Conservation (phyloP, 352 stramenopile species). For the Albugo candida region DNA sequence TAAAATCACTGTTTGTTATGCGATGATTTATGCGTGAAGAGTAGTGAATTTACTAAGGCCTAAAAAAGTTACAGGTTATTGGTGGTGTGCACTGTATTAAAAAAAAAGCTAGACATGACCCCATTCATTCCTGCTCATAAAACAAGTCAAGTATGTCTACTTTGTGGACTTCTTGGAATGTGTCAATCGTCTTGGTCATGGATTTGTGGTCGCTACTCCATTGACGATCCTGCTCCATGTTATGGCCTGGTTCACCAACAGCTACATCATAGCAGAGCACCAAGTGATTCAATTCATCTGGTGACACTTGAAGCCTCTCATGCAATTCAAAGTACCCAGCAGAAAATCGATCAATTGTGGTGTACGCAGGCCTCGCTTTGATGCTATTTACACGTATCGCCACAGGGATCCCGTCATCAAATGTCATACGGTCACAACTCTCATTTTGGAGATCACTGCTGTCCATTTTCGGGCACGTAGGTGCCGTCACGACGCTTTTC, state of each 20-base stretch:
- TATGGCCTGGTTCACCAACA: constrained; percentile 60
- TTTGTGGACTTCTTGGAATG: no score
- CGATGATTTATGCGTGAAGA: no score
- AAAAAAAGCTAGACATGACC: background rate
- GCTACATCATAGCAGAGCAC: constrained; percentile 65
- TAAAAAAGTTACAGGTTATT: no score
- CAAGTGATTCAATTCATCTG: constrained; percentile 43
- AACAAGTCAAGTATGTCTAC: no score
- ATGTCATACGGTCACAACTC: constrained; percentile 41
- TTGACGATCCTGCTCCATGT: constrained; percentile 20
- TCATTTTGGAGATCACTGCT: constrained; percentile 7
- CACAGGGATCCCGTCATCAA: constrained; percentile 25
- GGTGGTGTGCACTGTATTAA: no score
- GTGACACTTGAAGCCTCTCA: constrained; percentile 24
- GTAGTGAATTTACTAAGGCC: no score
- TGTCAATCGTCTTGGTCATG: no score
- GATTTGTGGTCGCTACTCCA: no score
- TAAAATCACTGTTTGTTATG: no score
- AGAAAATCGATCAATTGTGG: background rate
- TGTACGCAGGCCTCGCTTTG: constrained; percentile 13
- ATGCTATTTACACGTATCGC: constrained; percentile 21
- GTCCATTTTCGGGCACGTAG: no score
- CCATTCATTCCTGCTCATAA: no score
- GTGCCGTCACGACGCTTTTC: no score
- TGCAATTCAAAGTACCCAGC: constrained; percentile 15